Evolutionary conservation across 2,329 filamentous ascomycete genomes (phyloP).

Genomic region (Hypoxylon sp.): DNA sequence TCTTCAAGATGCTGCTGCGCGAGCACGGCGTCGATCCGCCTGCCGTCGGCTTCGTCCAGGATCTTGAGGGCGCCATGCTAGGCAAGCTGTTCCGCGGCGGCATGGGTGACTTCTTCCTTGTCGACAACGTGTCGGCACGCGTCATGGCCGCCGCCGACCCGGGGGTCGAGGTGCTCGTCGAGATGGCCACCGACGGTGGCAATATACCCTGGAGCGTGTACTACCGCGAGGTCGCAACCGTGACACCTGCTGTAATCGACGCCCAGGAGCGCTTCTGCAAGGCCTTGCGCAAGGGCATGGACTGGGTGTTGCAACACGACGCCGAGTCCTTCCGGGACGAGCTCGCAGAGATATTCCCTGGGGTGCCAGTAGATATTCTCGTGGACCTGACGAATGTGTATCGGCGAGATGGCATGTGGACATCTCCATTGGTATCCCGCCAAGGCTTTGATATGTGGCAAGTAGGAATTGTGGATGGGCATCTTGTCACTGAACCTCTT

Average conservation of each 20-base stretch:
- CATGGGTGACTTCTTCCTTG: background rate
- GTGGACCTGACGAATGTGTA: background rate
- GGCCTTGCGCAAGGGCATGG: background rate
- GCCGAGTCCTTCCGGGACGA: background rate
- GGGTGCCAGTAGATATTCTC: background rate
- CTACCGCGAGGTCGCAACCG: background rate
- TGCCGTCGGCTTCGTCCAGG: background rate
- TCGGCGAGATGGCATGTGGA: background rate
- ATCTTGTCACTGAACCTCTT: background rate
- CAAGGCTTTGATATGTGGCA: background rate
- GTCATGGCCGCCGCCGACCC: background rate
- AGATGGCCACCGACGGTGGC: background rate
- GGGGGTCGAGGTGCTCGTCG: background rate
- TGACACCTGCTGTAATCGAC: background rate
- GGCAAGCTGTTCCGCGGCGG: background rate
- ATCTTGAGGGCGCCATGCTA: background rate
- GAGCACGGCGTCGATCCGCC: background rate
- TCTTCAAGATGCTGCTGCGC: background rate
- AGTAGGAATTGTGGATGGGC: background rate
- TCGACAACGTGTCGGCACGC: background rate
- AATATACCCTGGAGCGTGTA: background rate
- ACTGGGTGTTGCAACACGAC: background rate
- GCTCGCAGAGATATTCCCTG: background rate
- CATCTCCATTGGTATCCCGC: background rate
- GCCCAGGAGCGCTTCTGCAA: background rate